Conservation (phyloP, 2,329 filamentous ascomycete genomes). For the Cadophora gregata region DNA sequence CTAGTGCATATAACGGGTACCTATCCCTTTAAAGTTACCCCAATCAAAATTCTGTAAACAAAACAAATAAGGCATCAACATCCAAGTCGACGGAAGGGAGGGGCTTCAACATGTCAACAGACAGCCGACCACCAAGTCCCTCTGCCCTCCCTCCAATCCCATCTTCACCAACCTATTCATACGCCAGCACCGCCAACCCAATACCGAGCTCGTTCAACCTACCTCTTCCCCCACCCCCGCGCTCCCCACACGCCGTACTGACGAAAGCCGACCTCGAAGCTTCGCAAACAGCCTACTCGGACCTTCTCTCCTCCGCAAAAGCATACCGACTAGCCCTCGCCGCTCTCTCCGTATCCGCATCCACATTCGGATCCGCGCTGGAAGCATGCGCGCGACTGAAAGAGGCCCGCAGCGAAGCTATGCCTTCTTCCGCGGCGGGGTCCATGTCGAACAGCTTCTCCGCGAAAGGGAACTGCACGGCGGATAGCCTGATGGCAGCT, state of each 20-base stretch:
- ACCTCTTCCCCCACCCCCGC: conserved; percentile 65
- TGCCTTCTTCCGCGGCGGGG: conserved; percentile 46
- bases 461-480: conserved; percentile 60
- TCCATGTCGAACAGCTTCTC: conserved; percentile 51
- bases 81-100: neutral
- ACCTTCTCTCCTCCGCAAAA: conserved; percentile 67
- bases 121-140: conserved; percentile 50
- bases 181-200: conserved; percentile 66
- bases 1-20: neutral
- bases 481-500: conserved; percentile 65
- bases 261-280: conserved; percentile 67
- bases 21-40: neutral
- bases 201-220: conserved; percentile 61
- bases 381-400: conserved; percentile 73
- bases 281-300: conserved; percentile 67
- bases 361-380: conserved; percentile 67
- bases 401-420: conserved; percentile 66
- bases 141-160: conserved; percentile 65
- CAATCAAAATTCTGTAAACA: conserved; percentile 4
- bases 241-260: conserved; percentile 63
- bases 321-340: conserved; percentile 67
- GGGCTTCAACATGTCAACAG: conserved; percentile 16
- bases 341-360: conserved; percentile 64
- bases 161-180: conserved; percentile 66
- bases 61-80: conserved; percentile 13